Conservation (phyloP, 495 filamentous ascomycete genomes). For the Achaetomiella virescens region DNA sequence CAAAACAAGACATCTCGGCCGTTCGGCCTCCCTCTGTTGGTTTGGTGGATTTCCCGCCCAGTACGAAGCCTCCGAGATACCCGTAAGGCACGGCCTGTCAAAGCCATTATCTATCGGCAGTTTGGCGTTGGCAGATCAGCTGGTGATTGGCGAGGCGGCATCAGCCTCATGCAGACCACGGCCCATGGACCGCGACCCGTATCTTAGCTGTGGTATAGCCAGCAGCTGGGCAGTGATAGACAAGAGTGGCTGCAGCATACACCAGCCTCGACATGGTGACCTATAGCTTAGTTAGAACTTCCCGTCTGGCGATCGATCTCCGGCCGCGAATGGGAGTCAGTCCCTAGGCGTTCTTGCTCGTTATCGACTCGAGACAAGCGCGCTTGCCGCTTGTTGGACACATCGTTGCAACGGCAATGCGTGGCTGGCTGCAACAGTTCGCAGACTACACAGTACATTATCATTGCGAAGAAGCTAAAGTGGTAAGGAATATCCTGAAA, state of each 20-base stretch:
- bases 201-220: slow-evolving; percentile 9
- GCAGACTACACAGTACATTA: slow-evolving; percentile 4
- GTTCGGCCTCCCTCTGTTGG: neutral
- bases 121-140: neutral
- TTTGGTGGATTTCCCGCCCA: neutral
- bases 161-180: slow-evolving; percentile 14
- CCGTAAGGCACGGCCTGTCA: neutral
- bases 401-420: neutral
- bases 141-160: neutral
- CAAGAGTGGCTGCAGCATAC: slow-evolving; percentile 12
- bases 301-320: neutral
- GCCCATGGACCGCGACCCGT: slow-evolving; percentile 4
- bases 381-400: slow-evolving; percentile 1
- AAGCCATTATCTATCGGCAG: neutral
- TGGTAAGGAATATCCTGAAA: neutral
- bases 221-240: slow-evolving; percentile 12
- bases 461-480: neutral
- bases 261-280: slow-evolving; percentile 6
- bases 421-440: neutral
- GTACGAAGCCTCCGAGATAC: neutral
- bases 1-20: slow-evolving; percentile 1
- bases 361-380: neutral
- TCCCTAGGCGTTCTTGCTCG: neutral
- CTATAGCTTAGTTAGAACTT: neutral
- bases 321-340: neutral